A percentile compares a stretch with the other conserved stretches of the same genome.
Conservation (phyloP, 345 rosid species). For the Pistacia atlantica region DNA sequence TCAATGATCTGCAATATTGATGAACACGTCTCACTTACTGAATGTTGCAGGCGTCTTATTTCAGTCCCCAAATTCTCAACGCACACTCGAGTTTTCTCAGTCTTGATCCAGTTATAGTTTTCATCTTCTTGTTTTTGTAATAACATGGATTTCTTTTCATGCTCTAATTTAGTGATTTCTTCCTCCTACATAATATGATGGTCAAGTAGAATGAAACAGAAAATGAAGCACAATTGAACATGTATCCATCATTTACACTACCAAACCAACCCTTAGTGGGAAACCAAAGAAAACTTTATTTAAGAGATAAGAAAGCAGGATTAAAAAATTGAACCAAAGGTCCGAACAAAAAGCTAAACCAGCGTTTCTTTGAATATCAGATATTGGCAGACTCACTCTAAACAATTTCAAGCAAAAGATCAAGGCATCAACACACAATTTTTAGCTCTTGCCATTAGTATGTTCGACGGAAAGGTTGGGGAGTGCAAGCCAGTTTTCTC, state of each 20-base stretch:
- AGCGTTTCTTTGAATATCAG: background rate
- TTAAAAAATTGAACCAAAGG: background rate
- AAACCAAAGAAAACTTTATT: background rate
- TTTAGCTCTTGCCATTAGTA: background rate
- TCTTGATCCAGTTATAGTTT: constrained; percentile 53
- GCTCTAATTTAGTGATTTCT: constrained; percentile 72
- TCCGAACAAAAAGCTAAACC: background rate
- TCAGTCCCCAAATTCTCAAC: constrained; percentile 65
- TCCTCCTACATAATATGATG: constrained; percentile 58
- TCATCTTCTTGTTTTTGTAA: constrained; percentile 74
- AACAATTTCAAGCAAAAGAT: background rate
- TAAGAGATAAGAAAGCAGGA: background rate
- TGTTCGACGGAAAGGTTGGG: background rate
- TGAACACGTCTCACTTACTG: constrained; percentile 60
- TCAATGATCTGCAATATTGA: constrained; percentile 56
- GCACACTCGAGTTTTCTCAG: constrained; percentile 56
- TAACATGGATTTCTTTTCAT: constrained; percentile 59
- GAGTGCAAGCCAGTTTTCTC: background rate
- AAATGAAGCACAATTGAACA: background rate
- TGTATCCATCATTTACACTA: background rate
- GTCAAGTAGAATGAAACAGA: constrained; percentile 3
- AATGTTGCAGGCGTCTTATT: constrained; percentile 49
- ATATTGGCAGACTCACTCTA: background rate
- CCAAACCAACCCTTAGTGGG: background rate
- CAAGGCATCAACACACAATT: background rate